These are phyloP conservation scores for Pseudocercospora fuligena DNA, from an alignment of 2,329 filamentous ascomycete genomes.

Conservation along the genomic window DNA sequence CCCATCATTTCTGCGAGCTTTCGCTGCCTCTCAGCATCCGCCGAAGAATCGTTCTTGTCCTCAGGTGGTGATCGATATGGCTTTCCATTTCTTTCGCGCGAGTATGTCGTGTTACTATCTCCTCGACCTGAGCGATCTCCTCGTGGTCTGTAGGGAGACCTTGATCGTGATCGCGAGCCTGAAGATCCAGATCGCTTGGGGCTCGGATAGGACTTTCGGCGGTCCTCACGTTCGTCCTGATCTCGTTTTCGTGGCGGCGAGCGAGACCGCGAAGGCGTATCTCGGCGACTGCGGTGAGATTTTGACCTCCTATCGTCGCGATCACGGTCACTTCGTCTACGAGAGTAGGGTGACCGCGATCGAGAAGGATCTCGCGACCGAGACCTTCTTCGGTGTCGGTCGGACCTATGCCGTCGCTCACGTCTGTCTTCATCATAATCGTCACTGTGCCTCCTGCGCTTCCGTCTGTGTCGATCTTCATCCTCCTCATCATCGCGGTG, in stretches of 20 bases:
- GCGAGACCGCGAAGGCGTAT: slow-evolving; percentile 41
- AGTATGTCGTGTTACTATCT: slow-evolving; percentile 29
- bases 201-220: slow-evolving; percentile 41
- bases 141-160: slow-evolving; percentile 37
- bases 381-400: slow-evolving; percentile 33
- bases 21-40: slow-evolving; percentile 42
- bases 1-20: slow-evolving; percentile 49
- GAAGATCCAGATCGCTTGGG: slow-evolving; percentile 43
- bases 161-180: slow-evolving; percentile 41
- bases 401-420: slow-evolving; percentile 39
- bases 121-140: slow-evolving; percentile 22
- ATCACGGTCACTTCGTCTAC: slow-evolving; percentile 28
- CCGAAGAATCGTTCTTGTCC: slow-evolving; percentile 32
- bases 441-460: slow-evolving; percentile 41
- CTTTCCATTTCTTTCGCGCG: slow-evolving; percentile 27
- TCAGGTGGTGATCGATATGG: slow-evolving; percentile 36
- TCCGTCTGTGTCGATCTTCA: slow-evolving; percentile 39
- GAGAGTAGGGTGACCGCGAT: slow-evolving; percentile 32
- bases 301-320: slow-evolving; percentile 29
- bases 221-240: slow-evolving; percentile 38
- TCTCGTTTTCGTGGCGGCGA: slow-evolving; percentile 46
- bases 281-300: slow-evolving; percentile 34
- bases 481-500: slow-evolving; percentile 32
- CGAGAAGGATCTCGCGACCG: slow-evolving; percentile 23
- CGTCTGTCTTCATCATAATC: slow-evolving; percentile 39